phyloP scores from a whole-genome alignment of 2,329 filamentous ascomycete genomes.

The Graphilbum fragrans region DNA sequence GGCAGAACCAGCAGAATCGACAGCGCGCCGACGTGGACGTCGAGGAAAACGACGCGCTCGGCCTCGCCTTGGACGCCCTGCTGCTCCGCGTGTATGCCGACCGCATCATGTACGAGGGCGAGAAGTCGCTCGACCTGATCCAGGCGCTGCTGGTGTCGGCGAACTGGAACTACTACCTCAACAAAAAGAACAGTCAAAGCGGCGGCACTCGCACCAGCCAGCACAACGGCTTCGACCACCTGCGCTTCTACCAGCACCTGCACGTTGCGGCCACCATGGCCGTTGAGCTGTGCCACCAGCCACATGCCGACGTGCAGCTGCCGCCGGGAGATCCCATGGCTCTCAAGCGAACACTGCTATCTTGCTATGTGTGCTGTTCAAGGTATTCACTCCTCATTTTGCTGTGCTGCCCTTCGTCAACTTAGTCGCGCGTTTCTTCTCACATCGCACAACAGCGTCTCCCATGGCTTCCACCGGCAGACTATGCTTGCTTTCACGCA shows the following conservation, averaged over 20 bases:
- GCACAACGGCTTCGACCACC: conserved; percentile 1
- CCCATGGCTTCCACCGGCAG: conserved; percentile 5
- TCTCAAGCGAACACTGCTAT: conserved; percentile 6
- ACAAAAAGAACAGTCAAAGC: background rate
- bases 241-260: conserved; percentile 7
- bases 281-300: background rate
- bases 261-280: conserved; percentile 7
- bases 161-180: conserved; percentile 6
- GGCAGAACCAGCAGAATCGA: too few species aligned
- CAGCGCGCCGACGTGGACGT: background rate
- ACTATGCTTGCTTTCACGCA: conserved; percentile 4
- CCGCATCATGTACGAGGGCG: conserved; percentile 4
- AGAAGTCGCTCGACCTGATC: conserved; percentile 8
- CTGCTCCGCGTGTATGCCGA: conserved; percentile 5
- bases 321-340: background rate
- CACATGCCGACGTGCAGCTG: background rate
- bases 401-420: background rate
- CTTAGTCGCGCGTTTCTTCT: too few species aligned
- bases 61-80: conserved; percentile 1
- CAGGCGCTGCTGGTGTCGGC: conserved; percentile 9
- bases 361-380: conserved; percentile 7
- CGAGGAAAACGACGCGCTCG: background rate
- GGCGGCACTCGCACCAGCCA: background rate
- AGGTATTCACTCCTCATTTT: too few species aligned
- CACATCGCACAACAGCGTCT: too few species aligned